phyloP scores from a whole-genome alignment of 768 basidiomycete species.

The Macrolepiota dolichaula region DNA sequence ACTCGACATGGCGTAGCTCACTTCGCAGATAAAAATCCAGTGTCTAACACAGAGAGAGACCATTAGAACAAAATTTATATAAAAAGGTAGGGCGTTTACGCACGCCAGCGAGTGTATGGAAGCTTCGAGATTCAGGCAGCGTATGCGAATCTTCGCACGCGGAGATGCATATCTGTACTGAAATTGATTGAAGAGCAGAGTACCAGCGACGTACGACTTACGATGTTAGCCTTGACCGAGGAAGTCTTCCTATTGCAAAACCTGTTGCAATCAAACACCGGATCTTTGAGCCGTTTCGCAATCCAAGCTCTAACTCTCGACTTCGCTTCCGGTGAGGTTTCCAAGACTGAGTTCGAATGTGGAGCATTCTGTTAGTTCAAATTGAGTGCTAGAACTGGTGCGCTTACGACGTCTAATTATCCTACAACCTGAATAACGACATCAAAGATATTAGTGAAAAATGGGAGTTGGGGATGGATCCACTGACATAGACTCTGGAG shows the following conservation, averaged over 20 bases:
- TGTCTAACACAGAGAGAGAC: background rate
- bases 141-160: constrained; percentile 13
- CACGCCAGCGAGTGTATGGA: background rate
- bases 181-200: background rate
- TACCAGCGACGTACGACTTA: background rate
- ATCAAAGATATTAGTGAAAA: background rate
- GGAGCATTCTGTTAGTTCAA: background rate
- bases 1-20: background rate
- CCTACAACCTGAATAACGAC: background rate
- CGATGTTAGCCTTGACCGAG: constrained; percentile 2
- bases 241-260: constrained; percentile 5
- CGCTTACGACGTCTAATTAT: background rate
- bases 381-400: background rate
- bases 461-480: background rate
- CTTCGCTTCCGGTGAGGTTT: background rate
- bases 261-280: background rate
- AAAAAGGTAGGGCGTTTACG: background rate
- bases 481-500: constrained; percentile 9
- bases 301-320: background rate
- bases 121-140: background rate
- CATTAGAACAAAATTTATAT: background rate
- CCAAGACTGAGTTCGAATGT: background rate
- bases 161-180: constrained; percentile 13
- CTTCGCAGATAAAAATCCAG: background rate
- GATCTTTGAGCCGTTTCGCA: background rate